phyloP scores from a whole-genome alignment of 1,139 yeast species.

The Eremothecium coryli region DNA sequence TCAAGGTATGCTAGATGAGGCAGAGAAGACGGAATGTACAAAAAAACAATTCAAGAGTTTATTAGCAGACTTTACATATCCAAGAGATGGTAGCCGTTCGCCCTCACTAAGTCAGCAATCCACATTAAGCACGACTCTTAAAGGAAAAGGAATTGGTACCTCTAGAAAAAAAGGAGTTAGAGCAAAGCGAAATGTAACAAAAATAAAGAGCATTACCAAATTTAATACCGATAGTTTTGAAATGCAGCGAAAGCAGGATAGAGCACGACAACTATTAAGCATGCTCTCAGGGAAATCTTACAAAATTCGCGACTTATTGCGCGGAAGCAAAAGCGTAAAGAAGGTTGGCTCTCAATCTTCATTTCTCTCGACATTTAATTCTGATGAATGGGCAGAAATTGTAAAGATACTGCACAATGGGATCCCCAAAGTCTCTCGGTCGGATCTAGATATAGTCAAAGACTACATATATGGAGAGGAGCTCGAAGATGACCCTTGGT shows the following conservation, averaged over 20 bases:
- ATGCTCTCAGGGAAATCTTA: conserved; percentile 25
- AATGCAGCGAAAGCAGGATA: conserved; percentile 11
- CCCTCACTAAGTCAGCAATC: not conserved
- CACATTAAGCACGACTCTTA: conserved; percentile 1
- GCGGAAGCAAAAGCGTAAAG: conserved; percentile 9
- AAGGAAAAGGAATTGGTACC: conserved; percentile 1
- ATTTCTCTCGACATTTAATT: conserved; percentile 22
- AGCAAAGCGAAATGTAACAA: conserved; percentile 4
- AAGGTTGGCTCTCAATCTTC: conserved; percentile 1
- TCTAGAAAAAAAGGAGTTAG: conserved; percentile 1
- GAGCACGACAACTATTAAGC: conserved; percentile 18
- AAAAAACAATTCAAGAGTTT: conserved; percentile 18
- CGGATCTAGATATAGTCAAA: conserved; percentile 19
- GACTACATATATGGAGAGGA: conserved; percentile 21
- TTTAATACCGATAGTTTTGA: conserved; percentile 11
- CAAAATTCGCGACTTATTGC: conserved; percentile 22
- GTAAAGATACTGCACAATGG: conserved; percentile 13
- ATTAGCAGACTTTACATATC: conserved; percentile 8
- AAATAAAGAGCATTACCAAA: conserved; percentile 11
- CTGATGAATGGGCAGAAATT: conserved; percentile 24
- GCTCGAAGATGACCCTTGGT: conserved; percentile 18
- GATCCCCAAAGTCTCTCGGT: conserved; percentile 18
- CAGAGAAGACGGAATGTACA: conserved; percentile 15
- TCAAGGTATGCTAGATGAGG: conserved; percentile 26
- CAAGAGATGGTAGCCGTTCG: conserved; percentile 1